Evolutionary conservation across 495 filamentous ascomycete genomes (phyloP).

Genomic region (Chaetomium tenue): DNA sequence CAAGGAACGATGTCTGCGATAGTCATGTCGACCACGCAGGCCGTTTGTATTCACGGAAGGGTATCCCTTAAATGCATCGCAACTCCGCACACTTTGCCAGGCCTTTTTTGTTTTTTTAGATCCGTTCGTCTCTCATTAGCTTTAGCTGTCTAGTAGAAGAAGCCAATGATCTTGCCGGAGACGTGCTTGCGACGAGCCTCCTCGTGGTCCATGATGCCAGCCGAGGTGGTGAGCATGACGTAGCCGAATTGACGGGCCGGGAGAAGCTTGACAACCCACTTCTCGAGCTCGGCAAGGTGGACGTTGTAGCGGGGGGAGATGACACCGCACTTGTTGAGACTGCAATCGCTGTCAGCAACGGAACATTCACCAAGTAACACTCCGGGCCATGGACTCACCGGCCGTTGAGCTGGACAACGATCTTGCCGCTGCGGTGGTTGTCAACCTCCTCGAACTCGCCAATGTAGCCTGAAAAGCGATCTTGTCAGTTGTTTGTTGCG

Average conservation of each 20-base stretch:
- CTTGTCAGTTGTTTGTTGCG: conserved; percentile 71
- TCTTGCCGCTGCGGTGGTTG: conserved; percentile 98
- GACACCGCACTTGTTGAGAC: conserved; percentile 98
- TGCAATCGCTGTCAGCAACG: conserved; percentile 28
- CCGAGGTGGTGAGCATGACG: conserved; percentile 97
- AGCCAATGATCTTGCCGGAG: conserved; percentile 91
- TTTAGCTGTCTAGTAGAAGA: conserved; percentile 76
- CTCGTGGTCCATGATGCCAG: conserved; percentile 99
- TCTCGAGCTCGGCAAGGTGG: conserved; percentile 93
- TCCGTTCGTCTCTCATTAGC: conserved; percentile 22
- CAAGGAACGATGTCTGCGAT: not conserved
- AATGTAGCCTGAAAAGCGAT: conserved; percentile 76
- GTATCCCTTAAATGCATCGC: conserved; percentile 20
- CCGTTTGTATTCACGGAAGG: conserved; percentile 22
- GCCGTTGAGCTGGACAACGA: conserved; percentile 94
- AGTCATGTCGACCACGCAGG: conserved; percentile 10
- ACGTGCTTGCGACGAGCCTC: conserved; percentile 98
- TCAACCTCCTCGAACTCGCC: conserved; percentile 99
- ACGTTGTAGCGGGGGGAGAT: conserved; percentile 99
- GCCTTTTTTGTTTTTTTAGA: conserved; percentile 7
- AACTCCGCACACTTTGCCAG: conserved; percentile 23
- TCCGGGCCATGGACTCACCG: conserved; percentile 53
- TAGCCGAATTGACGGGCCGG: conserved; percentile 99
- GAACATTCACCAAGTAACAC: not conserved
- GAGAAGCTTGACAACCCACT: conserved; percentile 97